Base-by-base conservation (phyloP, 2,329 filamentous ascomycete genomes). In the Nothophoma quercina region DNA sequence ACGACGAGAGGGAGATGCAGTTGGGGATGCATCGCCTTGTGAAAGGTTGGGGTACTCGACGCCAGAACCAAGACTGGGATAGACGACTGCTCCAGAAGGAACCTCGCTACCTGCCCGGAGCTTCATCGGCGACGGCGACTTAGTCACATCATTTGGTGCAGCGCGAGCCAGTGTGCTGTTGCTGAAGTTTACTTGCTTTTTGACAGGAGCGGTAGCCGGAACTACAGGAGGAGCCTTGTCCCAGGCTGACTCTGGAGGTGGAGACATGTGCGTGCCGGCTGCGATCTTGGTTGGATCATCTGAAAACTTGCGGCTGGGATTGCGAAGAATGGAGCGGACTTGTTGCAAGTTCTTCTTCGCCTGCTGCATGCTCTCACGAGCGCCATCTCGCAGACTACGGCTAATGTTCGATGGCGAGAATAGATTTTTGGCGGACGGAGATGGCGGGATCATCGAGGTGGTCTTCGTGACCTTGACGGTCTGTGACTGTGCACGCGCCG, bases 131-230 rank as follows among this genome's bases (percentile, higher is more conserved):
- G 71, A 73, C 9, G 69, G 70, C 23, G 70, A 72, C 43, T 71
- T 69, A 53, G 62, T 62, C 30, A 69, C 33, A 30, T 70, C 72
- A 15, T 73, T 67, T 15, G 63, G 56, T 18, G 70, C 61, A 8
- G 65, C 51, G 53, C 72, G 63, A 70, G 77, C 59, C 59, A 90
- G 83, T 28, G 87, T 87, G 55, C 85, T 86, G 0, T 87, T 88
- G 0, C 89, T 91, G 66, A 96, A 96, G 42, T 89, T 87, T 28
- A 96, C 90, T 49, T 85, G 88, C 77, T 96, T 96, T 72, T 86
- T 89, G 19, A 86, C 83, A 25, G 87, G 86, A 7, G 88, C 89
- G 1, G 88, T 91, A 5, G 85, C 86, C 47, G 85, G 75, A 21
- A 71, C 70, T 3, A 78, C 69, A 43, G 81, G 81, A 25, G 86